Conservation (phyloP, 1,139 yeast species). For the Pichia norvegensis region DNA sequence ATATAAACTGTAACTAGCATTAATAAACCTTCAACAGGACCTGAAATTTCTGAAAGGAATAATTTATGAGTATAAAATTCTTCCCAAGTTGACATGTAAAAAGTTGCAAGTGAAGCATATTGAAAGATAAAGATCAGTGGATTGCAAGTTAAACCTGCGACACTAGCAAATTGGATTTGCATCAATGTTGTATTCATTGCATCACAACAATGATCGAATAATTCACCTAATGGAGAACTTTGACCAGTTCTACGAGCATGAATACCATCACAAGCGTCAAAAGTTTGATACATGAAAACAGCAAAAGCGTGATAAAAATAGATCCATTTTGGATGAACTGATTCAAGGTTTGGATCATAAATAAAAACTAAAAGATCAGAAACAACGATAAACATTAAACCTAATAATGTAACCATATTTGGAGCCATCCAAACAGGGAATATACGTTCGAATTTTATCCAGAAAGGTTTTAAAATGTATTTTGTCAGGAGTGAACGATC, state of each 20-base stretch:
- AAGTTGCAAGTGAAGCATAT: constrained; percentile 71
- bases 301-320: constrained; percentile 77
- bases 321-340: constrained; percentile 70
- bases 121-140: constrained; percentile 58
- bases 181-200: constrained; percentile 86
- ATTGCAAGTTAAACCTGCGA: constrained; percentile 57
- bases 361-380: constrained; percentile 62
- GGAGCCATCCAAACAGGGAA: constrained; percentile 89
- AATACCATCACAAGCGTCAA: constrained; percentile 93
- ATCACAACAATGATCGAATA: constrained; percentile 90
- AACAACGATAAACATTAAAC: constrained; percentile 60
- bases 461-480: constrained; percentile 70
- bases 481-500: constrained; percentile 76
- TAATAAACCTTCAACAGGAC: constrained; percentile 92
- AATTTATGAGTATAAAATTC: constrained; percentile 86
- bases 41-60: constrained; percentile 72
- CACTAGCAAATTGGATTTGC: constrained; percentile 62
- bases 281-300: constrained; percentile 84
- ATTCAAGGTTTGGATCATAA: constrained; percentile 61
- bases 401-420: constrained; percentile 73
- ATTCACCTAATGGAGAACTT: constrained; percentile 89
- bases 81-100: constrained; percentile 92
- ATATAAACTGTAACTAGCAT: constrained; percentile 50
- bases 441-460: constrained; percentile 61
- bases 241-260: constrained; percentile 92